Base-by-base conservation (phyloP, 306 rosid genomes). In the Lathyrus tuberosus region DNA sequence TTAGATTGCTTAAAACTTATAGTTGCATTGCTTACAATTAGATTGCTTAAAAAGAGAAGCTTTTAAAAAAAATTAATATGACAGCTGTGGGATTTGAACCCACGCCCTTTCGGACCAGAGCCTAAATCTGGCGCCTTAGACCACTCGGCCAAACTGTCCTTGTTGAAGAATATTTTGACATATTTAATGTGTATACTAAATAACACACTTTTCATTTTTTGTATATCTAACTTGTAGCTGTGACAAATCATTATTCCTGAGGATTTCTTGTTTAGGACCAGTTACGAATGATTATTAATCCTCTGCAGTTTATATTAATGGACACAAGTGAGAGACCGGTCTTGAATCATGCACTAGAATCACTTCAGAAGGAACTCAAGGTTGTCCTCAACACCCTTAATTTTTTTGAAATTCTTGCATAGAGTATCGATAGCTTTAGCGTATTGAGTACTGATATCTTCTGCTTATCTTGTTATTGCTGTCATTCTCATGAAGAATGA, bases 261-360 rank as follows among this genome's bases (percentile, higher is more conserved):
- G 22, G 22, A 20, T 20, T 20, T 20, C 22, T 20, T 20, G 22
- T 20, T 20, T 20, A 20, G 22, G 22, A 20, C 22, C 22, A 1
- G 22, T 6, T 35, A 35, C 52, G 73, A 84, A 61, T 80, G 31
- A 18, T 75, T 61, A 12, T 62, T 56, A 66, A 75, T 76, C 79
- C 63, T 62, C 59, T 80, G 52, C 95, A 92, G 98, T 80, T 89
- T 65, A 58, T 92, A 77, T 69, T 84, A 70, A 73, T 81, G 81
- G 88, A 80, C 69, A 75, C 60, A 49, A 65, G 75, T 62, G 79
- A 84, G 75, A 53, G 58, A 31, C 65, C 83, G 52, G 62, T 52
- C 71, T 13, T 56, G 71, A 75, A 83, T 67, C 75, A 56, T 68
- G 51, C 46, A 10, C 74, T 87, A 65, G 86, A 76, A 65, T 86